Evolutionary conservation across 2,329 filamentous ascomycete genomes (phyloP), one percentile per base, ranked within the genome.

Genomic region (Emergomyces pasteurianus): DNA sequence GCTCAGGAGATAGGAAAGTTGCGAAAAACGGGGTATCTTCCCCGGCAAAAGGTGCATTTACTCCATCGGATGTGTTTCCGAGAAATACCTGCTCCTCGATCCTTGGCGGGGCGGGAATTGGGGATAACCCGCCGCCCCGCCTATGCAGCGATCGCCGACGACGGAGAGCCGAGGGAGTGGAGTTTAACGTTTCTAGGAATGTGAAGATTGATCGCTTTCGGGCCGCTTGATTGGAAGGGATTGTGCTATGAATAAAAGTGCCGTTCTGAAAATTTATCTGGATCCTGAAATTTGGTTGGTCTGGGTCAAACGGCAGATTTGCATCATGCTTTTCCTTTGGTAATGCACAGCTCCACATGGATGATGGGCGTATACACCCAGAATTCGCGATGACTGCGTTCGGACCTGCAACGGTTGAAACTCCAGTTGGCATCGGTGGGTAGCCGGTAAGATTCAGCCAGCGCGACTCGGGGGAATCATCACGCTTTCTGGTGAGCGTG

Each of bases 11-110:
- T 12, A 91, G 75, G 60, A 95, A 80, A 34, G 86, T 90, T 65
- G 96, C 88, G 72, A 87, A 95, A 73, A 96, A 95, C 0, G 92
- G 92, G 0, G 92, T 95, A 9, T 86, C 82, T 74, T 96, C 92
- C 65, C 92, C 92, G 0, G 86, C 86, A 72, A 92, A 96, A 75
- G 49, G 81, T 68, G 81, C 80, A 14, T 81, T 78, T 63, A 89
- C 84, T 0, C 82, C 81, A 68, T 97, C 92, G 0, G 91, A 95
- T 0, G 89, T 92, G 69, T 91, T 89, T 4, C 92, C 91, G 8
- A 96, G 74, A 68, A 96, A 96, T 63, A 78, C 81, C 73, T 90
- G 87, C 62, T 97, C 92, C 46, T 83, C 77, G 31, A 83, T 77
- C 34, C 70, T 75, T 18, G 80, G 80, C 3, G 80, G 72, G n/a